Evolutionary conservation across 2,329 filamentous ascomycete genomes (phyloP), one percentile per base, ranked within the genome.

Genomic region (Beauveria asiatica): DNA sequence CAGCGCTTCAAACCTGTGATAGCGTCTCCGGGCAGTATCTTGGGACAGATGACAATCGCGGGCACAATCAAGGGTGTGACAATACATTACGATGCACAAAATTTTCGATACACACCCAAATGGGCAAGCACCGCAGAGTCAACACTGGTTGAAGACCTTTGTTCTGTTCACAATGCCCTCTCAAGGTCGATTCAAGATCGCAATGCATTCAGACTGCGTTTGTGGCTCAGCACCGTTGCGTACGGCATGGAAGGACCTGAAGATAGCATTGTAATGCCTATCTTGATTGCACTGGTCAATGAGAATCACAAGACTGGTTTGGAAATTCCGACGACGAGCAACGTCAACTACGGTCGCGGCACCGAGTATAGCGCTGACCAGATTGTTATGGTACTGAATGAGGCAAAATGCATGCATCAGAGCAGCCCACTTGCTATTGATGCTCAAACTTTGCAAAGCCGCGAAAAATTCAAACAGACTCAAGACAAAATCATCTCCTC

Each of bases 151-250:
- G n/a, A 25, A 13, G 57, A 53, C 11, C 39, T 59, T 8, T 46
- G 49, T 17, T 45, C 48, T 7, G n/a, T 59, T 39, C 49, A 53
- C 17, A 13, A 21, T 0, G 39, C 27, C 0, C 37, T 59, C 11
- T 7, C 2, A 7, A 2, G 1, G 13, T 1, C 3, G 13, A 3
- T 3, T 5, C 0, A 0, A 0, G 1, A 3, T 2, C 16, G 33
- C 5, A 59, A 53, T 33, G 27, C 19, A 3, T 59, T 30, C 21
- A 48, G 57, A 4, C 5, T 59, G 17, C 19, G 57, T 5, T 8
- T 59, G 5, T 59, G 57, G 57, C 48, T 53, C 3, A 21, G 19
- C 19, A 52, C 57, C 5, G 10, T 59, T 10, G 57, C 49, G 2
- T 59, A 9, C 17, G 39, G 48, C 1, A 37, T 53, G 25, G 33